Conservation (phyloP, 1,284 basidiomycete species). For the Malassezia yamatoensis region DNA sequence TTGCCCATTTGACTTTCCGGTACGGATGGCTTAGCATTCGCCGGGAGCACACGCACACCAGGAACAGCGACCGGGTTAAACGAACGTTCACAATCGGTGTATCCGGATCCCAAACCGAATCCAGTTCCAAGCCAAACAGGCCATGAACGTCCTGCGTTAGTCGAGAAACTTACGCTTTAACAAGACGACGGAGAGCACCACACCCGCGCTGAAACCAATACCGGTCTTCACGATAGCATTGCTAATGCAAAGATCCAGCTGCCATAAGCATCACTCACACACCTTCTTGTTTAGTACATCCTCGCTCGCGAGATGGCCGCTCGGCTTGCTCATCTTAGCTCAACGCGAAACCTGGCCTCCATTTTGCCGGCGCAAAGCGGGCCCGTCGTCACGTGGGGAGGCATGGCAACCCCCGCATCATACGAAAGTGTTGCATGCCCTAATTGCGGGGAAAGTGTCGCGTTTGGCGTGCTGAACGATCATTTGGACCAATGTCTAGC, state of each 20-base stretch:
- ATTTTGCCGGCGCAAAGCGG: not conserved
- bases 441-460: conserved; percentile 23
- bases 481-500: conserved; percentile 37
- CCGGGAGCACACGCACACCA: conserved; percentile 65
- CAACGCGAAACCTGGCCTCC: not conserved
- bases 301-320: conserved; percentile 16
- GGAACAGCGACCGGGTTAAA: conserved; percentile 90
- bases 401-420: conserved; percentile 7
- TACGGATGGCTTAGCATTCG: conserved; percentile 32
- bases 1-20: conserved; percentile 33
- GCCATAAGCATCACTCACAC: not conserved
- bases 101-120: conserved; percentile 69
- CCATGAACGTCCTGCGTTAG: conserved; percentile 74
- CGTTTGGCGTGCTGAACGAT: conserved; percentile 31
- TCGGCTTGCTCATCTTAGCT: conserved; percentile 12
- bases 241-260: conserved; percentile 48
- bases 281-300: conserved; percentile 17
- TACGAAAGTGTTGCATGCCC: conserved; percentile 31
- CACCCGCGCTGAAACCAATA: conserved; percentile 85
- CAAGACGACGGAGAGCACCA: conserved; percentile 83
- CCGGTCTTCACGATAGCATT: conserved; percentile 60
- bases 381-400: conserved; percentile 1
- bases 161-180: conserved; percentile 69
- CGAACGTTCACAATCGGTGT: conserved; percentile 88
- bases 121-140: conserved; percentile 86